Conservation (phyloP, 2,329 filamentous ascomycete genomes). For the Emericellopsis atlantica region DNA sequence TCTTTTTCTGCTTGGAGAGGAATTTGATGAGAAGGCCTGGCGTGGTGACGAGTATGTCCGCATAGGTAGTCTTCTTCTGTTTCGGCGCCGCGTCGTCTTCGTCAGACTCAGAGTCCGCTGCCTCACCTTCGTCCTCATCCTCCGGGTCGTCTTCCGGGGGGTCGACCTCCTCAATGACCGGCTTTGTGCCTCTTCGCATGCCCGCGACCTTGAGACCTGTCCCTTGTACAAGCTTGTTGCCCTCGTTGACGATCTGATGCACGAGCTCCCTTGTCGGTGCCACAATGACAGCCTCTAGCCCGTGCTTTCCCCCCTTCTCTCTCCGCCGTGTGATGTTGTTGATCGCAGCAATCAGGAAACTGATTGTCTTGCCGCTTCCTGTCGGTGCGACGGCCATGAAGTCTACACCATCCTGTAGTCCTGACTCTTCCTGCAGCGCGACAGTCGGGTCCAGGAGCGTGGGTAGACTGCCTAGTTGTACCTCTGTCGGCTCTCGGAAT, state of each 20-base stretch:
- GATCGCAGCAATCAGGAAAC: constrained; percentile 80
- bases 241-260: constrained; percentile 73
- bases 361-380: constrained; percentile 90
- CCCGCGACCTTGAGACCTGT: constrained; percentile 69
- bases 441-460: constrained; percentile 51
- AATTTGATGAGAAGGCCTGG: constrained; percentile 61
- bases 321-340: constrained; percentile 55
- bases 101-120: constrained; percentile 10
- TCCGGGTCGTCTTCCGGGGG: constrained; percentile 17
- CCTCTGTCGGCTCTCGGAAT: constrained; percentile 81
- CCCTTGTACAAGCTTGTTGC: constrained; percentile 62
- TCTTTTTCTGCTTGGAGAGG: constrained; percentile 19
- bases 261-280: constrained; percentile 71
- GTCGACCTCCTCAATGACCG: constrained; percentile 32
- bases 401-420: constrained; percentile 40
- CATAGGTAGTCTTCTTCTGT: constrained; percentile 7
- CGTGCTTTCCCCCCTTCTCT: constrained; percentile 30
- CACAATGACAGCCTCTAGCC: constrained; percentile 56
- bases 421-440: constrained; percentile 27
- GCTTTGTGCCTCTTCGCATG: constrained; percentile 75
- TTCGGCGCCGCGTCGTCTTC: constrained; percentile 7
- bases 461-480: constrained; percentile 79
- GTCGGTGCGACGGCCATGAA: constrained; percentile 86
- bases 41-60: constrained; percentile 27
- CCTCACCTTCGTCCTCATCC: constrained; percentile 17